Evolutionary conservation across 495 filamentous ascomycete species (phyloP).

Genomic region (Lineolata rhizophorae): DNA sequence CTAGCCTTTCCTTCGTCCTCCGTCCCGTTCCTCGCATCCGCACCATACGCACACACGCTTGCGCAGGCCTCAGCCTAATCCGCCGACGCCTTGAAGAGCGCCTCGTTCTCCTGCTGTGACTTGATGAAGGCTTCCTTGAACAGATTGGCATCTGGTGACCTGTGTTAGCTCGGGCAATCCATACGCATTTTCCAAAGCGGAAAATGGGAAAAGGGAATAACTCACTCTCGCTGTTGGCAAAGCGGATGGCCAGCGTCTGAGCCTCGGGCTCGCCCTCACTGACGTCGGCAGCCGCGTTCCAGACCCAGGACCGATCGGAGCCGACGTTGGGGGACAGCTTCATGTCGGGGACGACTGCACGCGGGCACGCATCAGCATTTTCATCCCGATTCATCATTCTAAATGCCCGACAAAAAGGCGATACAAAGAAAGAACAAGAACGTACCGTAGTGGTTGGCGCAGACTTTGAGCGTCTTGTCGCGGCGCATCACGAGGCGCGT

Average conservation of each 20-base stretch:
- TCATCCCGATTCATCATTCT: no score
- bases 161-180: conserved; percentile 8
- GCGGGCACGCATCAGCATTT: conserved; percentile 1
- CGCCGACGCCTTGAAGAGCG: conserved; percentile 31
- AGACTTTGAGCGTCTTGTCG: conserved; percentile 99
- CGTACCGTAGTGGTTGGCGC: conserved; percentile 99
- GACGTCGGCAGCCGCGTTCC: conserved; percentile 95
- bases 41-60: no score
- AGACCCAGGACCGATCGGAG: conserved; percentile 96
- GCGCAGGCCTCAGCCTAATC: no score
- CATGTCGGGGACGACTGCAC: conserved; percentile 92
- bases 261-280: conserved; percentile 96
- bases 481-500: conserved; percentile 94
- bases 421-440: conserved; percentile 1
- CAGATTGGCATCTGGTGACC: conserved; percentile 60
- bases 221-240: conserved; percentile 95
- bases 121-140: conserved; percentile 99
- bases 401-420: no score
- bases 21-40: no score
- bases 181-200: conserved; percentile 1
- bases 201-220: conserved; percentile 8
- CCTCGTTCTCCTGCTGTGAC: conserved; percentile 91
- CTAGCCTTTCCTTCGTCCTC: no score
- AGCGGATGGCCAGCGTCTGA: conserved; percentile 86
- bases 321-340: conserved; percentile 95